Percentiles rank a stretch among this genome's conserved stretches.
These are phyloP conservation scores for Effrenium voratum DNA, from an alignment of 73 alveolate species.

Conservation along the genomic window DNA sequence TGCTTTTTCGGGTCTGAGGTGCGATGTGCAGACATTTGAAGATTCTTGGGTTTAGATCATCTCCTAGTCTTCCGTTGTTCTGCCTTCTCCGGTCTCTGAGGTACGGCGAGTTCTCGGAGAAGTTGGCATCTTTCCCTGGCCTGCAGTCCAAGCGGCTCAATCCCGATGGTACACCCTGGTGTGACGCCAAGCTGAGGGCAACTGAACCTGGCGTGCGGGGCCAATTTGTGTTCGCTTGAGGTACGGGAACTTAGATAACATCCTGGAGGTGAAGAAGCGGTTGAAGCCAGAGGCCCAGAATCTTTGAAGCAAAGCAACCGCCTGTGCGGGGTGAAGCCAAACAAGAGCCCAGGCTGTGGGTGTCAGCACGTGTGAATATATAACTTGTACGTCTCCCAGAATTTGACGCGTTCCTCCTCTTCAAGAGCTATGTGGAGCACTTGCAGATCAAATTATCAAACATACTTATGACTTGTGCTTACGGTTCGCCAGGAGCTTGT, in stretches of 20 bases:
- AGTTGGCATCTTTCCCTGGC: constrained; percentile 55
- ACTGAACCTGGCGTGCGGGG: no score
- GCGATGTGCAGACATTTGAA: no score
- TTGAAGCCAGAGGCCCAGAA: constrained; percentile 6
- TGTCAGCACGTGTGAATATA: no score
- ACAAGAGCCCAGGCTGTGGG: no score
- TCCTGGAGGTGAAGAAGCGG: constrained; percentile 74
- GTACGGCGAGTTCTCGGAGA: constrained; percentile 64
- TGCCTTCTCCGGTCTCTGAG: neutral
- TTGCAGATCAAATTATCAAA: no score
- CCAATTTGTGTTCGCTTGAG: neutral
- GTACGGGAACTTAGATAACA: constrained; percentile 68
- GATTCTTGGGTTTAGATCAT: neutral
- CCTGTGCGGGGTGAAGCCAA: no score
- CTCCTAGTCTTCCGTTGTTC: neutral
- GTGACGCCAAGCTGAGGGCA: neutral
- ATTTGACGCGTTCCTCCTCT: neutral
- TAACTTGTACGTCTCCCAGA: no score
- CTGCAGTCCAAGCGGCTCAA: constrained; percentile 66
- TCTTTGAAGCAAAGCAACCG: no score
- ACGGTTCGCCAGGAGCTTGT: no score
- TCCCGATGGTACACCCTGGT: constrained; percentile 75
- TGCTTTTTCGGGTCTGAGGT: no score
- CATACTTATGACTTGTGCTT: no score
- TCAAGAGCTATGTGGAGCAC: neutral